A percentile compares a stretch with the other conserved stretches of the same genome.
Evolutionary conservation across 495 filamentous ascomycete species (phyloP).

Genomic region (Cudoniella acicularis): DNA sequence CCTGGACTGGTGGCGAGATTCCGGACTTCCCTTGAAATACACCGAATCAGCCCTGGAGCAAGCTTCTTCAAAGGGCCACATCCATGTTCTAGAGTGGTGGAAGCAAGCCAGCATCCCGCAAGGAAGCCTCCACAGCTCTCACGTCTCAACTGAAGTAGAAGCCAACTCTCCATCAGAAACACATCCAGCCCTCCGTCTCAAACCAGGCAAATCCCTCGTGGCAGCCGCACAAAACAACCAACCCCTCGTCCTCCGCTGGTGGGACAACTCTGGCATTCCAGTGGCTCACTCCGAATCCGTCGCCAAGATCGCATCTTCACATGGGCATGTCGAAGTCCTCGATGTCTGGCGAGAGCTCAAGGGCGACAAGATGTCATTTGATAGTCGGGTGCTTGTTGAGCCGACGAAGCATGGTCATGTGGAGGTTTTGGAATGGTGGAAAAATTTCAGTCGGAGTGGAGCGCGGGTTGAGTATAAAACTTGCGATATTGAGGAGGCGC

Average conservation of each 20-base stretch:
- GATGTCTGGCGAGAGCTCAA: slow-evolving; percentile 75
- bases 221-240: slow-evolving; percentile 77
- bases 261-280: slow-evolving; percentile 72
- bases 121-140: slow-evolving; percentile 20
- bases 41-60: slow-evolving; percentile 82
- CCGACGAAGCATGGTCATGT: slow-evolving; percentile 84
- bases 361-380: slow-evolving; percentile 82
- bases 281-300: slow-evolving; percentile 72
- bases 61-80: slow-evolving; percentile 74
- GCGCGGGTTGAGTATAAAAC: slow-evolving; percentile 82
- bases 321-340: slow-evolving; percentile 83
- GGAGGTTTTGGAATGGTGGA: slow-evolving; percentile 90
- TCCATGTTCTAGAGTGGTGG: slow-evolving; percentile 92
- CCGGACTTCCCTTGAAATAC: slow-evolving; percentile 76
- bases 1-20: slow-evolving; percentile 86
- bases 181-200: slow-evolving; percentile 49
- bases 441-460: slow-evolving; percentile 45
- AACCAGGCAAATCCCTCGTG: slow-evolving; percentile 76
- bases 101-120: slow-evolving; percentile 51
- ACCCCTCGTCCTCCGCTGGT: slow-evolving; percentile 71
- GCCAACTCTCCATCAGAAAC: slow-evolving; percentile 32
- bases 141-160: background rate
- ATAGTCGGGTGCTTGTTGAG: slow-evolving; percentile 82
- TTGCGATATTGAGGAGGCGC: slow-evolving; percentile 89
- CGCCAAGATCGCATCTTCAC: slow-evolving; percentile 74